A percentile compares a stretch with the other conserved stretches of the same genome.
Evolutionary conservation across 2,329 filamentous ascomycete genomes (phyloP).

Genomic region (Fusarium verticillioides): DNA sequence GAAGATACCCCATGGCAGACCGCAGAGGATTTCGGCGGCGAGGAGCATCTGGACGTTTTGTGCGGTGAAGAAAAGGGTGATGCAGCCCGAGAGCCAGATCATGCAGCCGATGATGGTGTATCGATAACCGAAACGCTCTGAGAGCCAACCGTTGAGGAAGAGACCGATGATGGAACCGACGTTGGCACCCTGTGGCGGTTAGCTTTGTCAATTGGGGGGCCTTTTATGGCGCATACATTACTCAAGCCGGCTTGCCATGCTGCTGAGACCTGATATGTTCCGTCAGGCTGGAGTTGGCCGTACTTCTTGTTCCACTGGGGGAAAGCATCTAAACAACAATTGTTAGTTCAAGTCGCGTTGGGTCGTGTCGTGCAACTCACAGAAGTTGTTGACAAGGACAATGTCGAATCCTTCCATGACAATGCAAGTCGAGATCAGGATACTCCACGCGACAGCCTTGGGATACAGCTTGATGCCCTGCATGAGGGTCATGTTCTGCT

Average conservation of each 20-base stretch:
- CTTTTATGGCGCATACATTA: conserved; percentile 15
- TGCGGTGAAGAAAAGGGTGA: conserved; percentile 40
- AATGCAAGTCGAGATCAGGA: conserved; percentile 39
- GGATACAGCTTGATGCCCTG: conserved; percentile 39
- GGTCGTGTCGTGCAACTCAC: not conserved
- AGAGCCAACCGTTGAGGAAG: conserved; percentile 36
- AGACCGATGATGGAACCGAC: conserved; percentile 39
- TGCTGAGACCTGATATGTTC: conserved; percentile 36
- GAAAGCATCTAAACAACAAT: conserved; percentile 18
- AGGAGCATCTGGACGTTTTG: conserved; percentile 38
- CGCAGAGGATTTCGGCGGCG: conserved; percentile 36
- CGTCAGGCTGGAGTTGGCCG: conserved; percentile 25
- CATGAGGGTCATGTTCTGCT: conserved; percentile 38
- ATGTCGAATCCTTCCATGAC: conserved; percentile 41
- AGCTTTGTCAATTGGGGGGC: accelerated
- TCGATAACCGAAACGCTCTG: conserved; percentile 35
- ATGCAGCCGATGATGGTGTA: conserved; percentile 39
- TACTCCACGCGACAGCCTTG: conserved; percentile 37
- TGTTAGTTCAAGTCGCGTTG: not conserved
- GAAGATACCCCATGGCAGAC: conserved; percentile 40
- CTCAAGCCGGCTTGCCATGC: conserved; percentile 38
- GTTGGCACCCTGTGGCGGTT: conserved; percentile 25
- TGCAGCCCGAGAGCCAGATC: conserved; percentile 30
- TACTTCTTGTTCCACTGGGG: conserved; percentile 40
- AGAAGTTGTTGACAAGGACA: conserved; percentile 37